Percentiles rank a stretch among this genome's conserved stretches.
phyloP scores from a whole-genome alignment of 345 rosid genomes.

The Mangifera indica region DNA sequence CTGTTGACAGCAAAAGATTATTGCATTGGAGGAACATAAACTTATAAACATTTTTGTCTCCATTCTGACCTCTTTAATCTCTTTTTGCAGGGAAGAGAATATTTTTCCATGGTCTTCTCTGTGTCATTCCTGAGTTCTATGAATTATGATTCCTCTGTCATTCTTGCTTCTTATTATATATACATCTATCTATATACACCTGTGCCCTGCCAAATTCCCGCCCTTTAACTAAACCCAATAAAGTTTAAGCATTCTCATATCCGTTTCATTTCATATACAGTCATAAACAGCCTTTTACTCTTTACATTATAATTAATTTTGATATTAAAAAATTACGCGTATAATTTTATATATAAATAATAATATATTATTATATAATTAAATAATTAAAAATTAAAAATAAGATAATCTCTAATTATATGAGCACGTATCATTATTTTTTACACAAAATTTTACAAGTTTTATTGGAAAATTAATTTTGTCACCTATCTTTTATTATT shows the following conservation, averaged over 20 bases:
- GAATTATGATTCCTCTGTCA: conserved; percentile 21
- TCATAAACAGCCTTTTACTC: conserved; percentile 47
- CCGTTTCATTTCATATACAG: conserved; percentile 30
- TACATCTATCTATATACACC: too few species aligned
- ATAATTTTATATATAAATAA: too few species aligned
- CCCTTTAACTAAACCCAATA: conserved; percentile 47
- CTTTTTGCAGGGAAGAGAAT: conserved; percentile 15
- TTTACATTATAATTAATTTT: too few species aligned
- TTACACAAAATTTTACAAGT: too few species aligned
- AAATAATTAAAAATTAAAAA: too few species aligned
- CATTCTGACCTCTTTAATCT: neutral
- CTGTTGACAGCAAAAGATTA: conserved; percentile 6
- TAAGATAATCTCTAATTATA: too few species aligned
- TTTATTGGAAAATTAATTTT: too few species aligned
- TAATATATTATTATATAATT: too few species aligned
- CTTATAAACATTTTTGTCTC: conserved; percentile 18
- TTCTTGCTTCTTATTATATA: conserved; percentile 16
- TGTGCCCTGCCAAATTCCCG: conserved; percentile 33
- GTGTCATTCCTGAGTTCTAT: conserved; percentile 21
- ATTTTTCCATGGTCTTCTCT: too few species aligned
- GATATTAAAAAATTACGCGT: too few species aligned
- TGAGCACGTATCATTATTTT: too few species aligned
- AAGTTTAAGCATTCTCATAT: conserved; percentile 30
- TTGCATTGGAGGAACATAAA: conserved; percentile 24
- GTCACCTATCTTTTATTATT: too few species aligned